A percentile compares a stretch with the other conserved stretches of the same genome.
Evolutionary conservation across 345 rosid species (phyloP).

Genomic region (Eucalyptus tenuipes): DNA sequence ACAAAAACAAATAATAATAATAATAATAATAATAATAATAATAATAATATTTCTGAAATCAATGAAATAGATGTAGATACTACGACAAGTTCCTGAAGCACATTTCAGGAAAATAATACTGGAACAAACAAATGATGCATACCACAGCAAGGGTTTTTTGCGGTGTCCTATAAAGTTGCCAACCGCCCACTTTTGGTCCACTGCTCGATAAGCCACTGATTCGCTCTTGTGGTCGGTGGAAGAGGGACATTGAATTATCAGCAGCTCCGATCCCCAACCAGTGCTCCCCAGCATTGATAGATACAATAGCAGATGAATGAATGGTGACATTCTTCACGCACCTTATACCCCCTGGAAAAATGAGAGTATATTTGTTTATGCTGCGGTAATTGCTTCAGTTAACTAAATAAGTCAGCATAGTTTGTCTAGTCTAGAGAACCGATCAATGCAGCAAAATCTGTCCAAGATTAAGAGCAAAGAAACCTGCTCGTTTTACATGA

Average conservation of each 20-base stretch:
- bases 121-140: conserved; percentile 10
- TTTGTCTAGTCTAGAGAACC: neutral
- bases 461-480: neutral
- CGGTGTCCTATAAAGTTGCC: conserved; percentile 98
- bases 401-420: neutral
- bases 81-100: neutral
- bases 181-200: conserved; percentile 76
- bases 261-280: conserved; percentile 99
- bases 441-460: neutral
- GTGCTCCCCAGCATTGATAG: conserved; percentile 86
- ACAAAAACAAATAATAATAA: too few relatives aligned
- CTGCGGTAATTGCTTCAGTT: neutral
- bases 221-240: conserved; percentile 88
- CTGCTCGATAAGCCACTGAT: conserved; percentile 38
- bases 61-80: neutral
- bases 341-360: conserved; percentile 54
- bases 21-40: too few relatives aligned
- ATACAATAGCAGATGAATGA: conserved; percentile 65
- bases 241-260: conserved; percentile 98
- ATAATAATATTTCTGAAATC: neutral
- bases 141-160: conserved; percentile 88
- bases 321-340: conserved; percentile 90
- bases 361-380: neutral
- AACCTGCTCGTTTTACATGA: neutral
- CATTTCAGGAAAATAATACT: neutral